phyloP scores from a whole-genome alignment of 768 basidiomycete species.

The Naematelia aurantialba region DNA sequence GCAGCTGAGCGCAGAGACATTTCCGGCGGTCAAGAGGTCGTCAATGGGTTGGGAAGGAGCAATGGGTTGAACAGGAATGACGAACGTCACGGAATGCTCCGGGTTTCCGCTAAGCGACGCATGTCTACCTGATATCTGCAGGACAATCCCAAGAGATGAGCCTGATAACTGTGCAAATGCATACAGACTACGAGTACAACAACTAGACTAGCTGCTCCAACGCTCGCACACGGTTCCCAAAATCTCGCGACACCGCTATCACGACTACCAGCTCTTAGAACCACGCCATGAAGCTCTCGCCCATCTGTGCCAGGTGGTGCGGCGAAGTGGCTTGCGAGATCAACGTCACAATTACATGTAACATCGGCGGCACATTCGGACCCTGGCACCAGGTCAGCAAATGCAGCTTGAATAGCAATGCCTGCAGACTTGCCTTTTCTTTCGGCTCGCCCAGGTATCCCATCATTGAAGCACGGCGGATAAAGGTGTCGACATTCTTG shows the following conservation, averaged over 20 bases:
- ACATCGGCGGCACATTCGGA: conserved; percentile 58
- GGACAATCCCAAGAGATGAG: no score
- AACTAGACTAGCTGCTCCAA: neutral
- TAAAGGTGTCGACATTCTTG: conserved; percentile 45
- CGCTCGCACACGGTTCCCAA: neutral
- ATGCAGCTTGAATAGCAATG: conserved; percentile 2
- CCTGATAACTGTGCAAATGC: neutral
- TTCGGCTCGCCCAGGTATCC: conserved; percentile 43
- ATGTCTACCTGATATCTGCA: neutral
- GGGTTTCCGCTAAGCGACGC: neutral
- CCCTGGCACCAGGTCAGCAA: conserved; percentile 39
- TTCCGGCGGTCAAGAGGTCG: neutral
- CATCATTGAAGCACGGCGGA: conserved; percentile 40
- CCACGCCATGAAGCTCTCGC: conserved; percentile 81
- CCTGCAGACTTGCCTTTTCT: conserved; percentile 38
- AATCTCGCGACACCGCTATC: neutral
- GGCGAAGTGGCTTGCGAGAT: conserved; percentile 85
- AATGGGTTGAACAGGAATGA: neutral
- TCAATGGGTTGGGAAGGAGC: neutral
- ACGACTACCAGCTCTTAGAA: conserved; percentile 46
- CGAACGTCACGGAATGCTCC: neutral
- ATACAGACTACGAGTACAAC: neutral
- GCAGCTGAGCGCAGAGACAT: neutral
- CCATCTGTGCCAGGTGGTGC: conserved; percentile 75
- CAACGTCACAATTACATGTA: conserved; percentile 76